Evolutionary conservation across 2,329 filamentous ascomycete species (phyloP).

Genomic region (Monosporascus sp.): DNA sequence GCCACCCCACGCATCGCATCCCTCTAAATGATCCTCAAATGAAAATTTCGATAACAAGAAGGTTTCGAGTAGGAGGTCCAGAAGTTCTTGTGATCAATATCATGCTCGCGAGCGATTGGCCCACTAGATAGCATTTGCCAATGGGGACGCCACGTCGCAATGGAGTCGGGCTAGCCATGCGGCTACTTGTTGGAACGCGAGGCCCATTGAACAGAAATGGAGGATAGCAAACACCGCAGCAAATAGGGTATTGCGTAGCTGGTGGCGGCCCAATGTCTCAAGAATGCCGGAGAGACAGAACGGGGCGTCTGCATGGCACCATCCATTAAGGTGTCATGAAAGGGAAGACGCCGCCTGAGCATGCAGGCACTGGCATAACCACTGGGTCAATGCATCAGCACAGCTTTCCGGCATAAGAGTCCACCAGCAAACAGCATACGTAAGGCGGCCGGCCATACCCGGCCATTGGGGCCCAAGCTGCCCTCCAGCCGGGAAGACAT

Average conservation of each 20-base stretch:
- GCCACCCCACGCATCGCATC: not conserved
- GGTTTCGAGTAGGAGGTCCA: constrained; percentile 22
- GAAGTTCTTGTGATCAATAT: constrained; percentile 31
- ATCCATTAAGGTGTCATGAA: too few relatives aligned
- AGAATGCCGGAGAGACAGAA: not conserved
- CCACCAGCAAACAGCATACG: too few relatives aligned
- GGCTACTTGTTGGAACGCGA: constrained; percentile 1
- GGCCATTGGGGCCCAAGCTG: not conserved
- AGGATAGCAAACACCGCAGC: constrained; percentile 8
- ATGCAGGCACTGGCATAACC: not conserved
- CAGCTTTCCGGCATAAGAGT: not conserved
- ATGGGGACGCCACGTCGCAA: constrained; percentile 34
- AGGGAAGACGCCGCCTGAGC: not conserved
- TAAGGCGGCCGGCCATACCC: not conserved
- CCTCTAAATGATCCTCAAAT: not conserved
- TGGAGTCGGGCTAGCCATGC: constrained; percentile 12
- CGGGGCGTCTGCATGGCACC: not conserved
- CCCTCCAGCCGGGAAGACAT: constrained; percentile 19
- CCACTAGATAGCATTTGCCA: constrained; percentile 20
- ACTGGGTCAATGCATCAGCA: not conserved
- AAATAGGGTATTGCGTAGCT: not conserved
- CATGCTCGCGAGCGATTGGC: constrained; percentile 28
- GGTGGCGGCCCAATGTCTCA: not conserved
- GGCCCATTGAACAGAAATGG: constrained; percentile 6
- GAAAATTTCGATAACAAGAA: constrained; percentile 19